phyloP scores from a whole-genome alignment of 306 rosid genomes.

The Datisca glomerata region DNA sequence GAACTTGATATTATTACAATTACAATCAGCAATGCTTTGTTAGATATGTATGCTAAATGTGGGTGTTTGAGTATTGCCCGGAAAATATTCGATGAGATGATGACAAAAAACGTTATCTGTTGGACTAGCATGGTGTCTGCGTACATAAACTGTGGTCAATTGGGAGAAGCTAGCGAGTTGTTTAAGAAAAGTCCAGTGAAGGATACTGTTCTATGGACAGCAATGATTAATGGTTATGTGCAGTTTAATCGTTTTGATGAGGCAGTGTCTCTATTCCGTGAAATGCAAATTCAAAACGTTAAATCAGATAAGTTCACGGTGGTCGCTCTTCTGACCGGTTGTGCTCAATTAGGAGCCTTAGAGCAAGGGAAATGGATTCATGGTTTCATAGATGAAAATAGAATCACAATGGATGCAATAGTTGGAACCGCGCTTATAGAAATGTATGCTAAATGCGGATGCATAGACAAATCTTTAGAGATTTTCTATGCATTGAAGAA shows the following conservation, averaged over 20 bases:
- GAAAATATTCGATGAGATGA: conserved; percentile 36
- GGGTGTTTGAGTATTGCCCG: conserved; percentile 33
- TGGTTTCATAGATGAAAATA: conserved; percentile 26
- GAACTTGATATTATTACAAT: conserved; percentile 28
- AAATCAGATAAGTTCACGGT: conserved; percentile 45
- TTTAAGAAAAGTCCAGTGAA: conserved; percentile 49
- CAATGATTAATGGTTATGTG: conserved; percentile 71
- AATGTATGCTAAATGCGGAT: conserved; percentile 72
- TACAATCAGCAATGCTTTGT: conserved; percentile 39
- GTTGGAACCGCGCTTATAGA: conserved; percentile 66
- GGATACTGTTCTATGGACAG: conserved; percentile 71
- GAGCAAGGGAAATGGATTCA: conserved; percentile 69
- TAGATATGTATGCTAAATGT: conserved; percentile 59
- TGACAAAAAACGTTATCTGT: conserved; percentile 38
- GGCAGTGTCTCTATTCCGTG: conserved; percentile 37
- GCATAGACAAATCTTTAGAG: conserved; percentile 41
- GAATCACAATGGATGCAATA: conserved; percentile 36
- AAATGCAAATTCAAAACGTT: conserved; percentile 46
- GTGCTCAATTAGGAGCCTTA: conserved; percentile 57
- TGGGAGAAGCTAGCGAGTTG: conserved; percentile 52
- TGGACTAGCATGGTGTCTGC: conserved; percentile 75
- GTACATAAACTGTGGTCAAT: conserved; percentile 38
- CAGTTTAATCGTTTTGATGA: conserved; percentile 49
- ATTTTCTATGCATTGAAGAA: conserved; percentile 36
- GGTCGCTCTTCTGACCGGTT: conserved; percentile 58